Percentiles rank a stretch among this genome's conserved stretches.
phyloP scores from a whole-genome alignment of 2,329 filamentous ascomycete genomes.

The Phyllosticta paracitricarpa region DNA sequence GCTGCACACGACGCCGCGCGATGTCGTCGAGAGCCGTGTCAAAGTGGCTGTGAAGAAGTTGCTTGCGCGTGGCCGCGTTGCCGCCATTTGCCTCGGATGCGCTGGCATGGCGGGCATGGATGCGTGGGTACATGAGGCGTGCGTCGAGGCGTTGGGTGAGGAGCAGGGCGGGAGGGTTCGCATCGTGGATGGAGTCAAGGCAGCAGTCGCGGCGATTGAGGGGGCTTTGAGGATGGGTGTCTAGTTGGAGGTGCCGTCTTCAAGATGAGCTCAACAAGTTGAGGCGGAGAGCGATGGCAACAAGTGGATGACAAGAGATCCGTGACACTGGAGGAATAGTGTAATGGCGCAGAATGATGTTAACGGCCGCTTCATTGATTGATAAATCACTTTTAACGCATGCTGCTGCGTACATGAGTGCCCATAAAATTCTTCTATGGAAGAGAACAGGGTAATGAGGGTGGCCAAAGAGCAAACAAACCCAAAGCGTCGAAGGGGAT shows the following conservation, averaged over 20 bases:
- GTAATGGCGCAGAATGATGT: too few species aligned
- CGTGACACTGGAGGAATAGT: too few species aligned
- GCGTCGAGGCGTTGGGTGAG: slow-evolving; percentile 53
- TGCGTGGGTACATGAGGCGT: slow-evolving; percentile 60
- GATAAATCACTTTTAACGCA: too few species aligned
- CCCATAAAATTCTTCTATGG: too few species aligned
- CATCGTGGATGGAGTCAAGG: slow-evolving; percentile 72
- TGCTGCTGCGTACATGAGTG: too few species aligned
- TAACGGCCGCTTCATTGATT: too few species aligned
- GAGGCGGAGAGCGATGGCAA: too few species aligned
- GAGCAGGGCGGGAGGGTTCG: slow-evolving; percentile 48
- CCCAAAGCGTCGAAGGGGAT: too few species aligned
- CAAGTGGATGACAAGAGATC: too few species aligned
- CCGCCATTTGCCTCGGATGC: slow-evolving; percentile 73
- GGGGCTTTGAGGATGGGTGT: slow-evolving; percentile 33
- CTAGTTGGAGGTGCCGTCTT: slow-evolving; percentile 9
- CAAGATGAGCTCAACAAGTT: too few species aligned
- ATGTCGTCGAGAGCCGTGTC: slow-evolving; percentile 46
- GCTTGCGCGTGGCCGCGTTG: slow-evolving; percentile 46
- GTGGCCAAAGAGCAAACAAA: too few species aligned
- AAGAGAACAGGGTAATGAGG: too few species aligned
- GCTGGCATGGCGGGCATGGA: slow-evolving; percentile 87
- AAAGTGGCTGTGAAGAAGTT: slow-evolving; percentile 58
- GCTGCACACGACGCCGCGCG: slow-evolving; percentile 54
- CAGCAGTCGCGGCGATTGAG: slow-evolving; percentile 54